Evolutionary conservation across 345 rosid species (phyloP).

Genomic region (Melaleuca alternifolia): DNA sequence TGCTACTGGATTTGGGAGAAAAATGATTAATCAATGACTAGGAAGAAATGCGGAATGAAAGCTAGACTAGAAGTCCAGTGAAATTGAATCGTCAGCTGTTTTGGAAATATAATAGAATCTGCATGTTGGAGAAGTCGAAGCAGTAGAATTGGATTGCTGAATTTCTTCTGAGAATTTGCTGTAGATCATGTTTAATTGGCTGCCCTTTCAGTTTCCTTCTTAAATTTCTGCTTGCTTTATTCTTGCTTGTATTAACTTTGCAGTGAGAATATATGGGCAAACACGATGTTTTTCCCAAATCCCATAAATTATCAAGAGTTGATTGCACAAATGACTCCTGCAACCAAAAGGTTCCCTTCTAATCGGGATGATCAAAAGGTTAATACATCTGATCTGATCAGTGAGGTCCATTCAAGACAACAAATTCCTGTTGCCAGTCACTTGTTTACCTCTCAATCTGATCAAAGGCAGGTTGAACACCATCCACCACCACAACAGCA

Average conservation of each 20-base stretch:
- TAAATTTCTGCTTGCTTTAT: not conserved
- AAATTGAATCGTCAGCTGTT: not conserved
- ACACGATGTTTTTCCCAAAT: conserved; percentile 46
- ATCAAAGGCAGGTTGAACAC: conserved; percentile 37
- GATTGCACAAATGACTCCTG: conserved; percentile 48
- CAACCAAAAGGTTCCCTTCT: conserved; percentile 26
- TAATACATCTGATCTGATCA: conserved; percentile 45
- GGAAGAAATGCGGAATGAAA: not conserved
- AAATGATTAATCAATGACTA: not conserved
- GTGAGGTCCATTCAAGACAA: conserved; percentile 27
- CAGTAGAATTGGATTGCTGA: not conserved
- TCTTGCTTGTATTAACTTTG: not conserved
- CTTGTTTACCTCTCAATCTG: conserved; percentile 46
- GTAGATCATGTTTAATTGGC: not conserved
- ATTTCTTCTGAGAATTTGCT: not conserved
- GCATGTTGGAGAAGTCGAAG: not conserved
- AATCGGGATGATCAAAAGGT: conserved; percentile 43
- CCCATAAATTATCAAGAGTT: conserved; percentile 56
- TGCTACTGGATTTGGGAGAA: not conserved
- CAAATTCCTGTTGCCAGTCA: conserved; percentile 27
- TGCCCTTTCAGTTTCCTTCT: not conserved
- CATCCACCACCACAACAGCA: conserved; percentile 32
- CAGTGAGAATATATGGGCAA: conserved; percentile 78
- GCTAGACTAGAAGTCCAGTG: not conserved
- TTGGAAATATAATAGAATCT: not conserved